Conservation (phyloP, 495 filamentous ascomycete genomes). For the Penicillium nucicola region DNA sequence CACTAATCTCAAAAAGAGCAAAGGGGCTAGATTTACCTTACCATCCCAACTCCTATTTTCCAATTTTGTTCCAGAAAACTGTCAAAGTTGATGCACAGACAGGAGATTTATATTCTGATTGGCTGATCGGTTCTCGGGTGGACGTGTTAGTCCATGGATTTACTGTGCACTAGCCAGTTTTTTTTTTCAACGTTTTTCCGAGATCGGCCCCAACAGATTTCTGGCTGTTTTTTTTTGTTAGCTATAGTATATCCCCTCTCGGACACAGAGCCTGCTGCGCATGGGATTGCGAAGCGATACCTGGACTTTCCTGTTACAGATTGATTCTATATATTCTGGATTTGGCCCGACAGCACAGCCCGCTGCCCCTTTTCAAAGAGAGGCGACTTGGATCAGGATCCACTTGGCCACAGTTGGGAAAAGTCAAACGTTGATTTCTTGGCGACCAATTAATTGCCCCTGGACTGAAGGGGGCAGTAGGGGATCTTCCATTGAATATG, state of each 20-base stretch:
- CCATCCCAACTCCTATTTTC: constrained; percentile 1
- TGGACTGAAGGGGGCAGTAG: not conserved
- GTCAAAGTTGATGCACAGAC: constrained; percentile 3
- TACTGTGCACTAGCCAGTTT: not conserved
- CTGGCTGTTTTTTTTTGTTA: not conserved
- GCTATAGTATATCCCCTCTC: no score
- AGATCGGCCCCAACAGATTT: constrained; percentile 1
- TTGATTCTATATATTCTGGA: not conserved
- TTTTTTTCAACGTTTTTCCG: constrained; percentile 4
- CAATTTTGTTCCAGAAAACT: constrained; percentile 6
- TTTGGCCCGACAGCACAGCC: not conserved
- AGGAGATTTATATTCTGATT: not conserved
- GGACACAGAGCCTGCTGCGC: no score
- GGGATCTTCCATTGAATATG: not conserved
- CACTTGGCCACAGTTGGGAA: constrained; percentile 1
- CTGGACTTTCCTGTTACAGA: not conserved
- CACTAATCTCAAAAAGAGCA: not conserved
- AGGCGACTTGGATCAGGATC: not conserved
- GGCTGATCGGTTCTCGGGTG: not conserved
- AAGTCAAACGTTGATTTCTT: not conserved
- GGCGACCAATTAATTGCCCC: not conserved
- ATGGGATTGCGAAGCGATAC: no score
- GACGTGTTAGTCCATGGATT: constrained; percentile 4
- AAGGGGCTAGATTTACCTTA: constrained; percentile 2
- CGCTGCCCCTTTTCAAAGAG: constrained; percentile 1